Evolutionary conservation across 139 green algal genomes (phyloP), one percentile per base, ranked within the genome.

Genomic region (Chlamydomonas asymmetrica): DNA sequence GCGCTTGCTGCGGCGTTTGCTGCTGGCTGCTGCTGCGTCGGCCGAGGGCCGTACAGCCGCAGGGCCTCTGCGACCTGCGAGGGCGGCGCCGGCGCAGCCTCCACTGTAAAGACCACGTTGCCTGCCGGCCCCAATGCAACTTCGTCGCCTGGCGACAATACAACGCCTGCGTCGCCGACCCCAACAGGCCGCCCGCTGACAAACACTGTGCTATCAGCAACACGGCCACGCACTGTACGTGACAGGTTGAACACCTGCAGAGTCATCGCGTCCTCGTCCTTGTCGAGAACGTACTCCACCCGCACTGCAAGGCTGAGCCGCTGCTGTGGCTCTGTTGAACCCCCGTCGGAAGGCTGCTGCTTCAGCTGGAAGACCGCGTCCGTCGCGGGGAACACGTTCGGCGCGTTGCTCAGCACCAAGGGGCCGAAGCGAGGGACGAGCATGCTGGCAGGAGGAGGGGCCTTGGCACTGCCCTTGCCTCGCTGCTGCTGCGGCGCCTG

Each of bases 191-290:
- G 49, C 0, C 63, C 63, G 39, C 73, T 72, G 34, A 80, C 63
- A 32, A 49, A 61, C 31, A 80, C 63, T 2, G 18, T 37, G 50
- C 63, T 68, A 23, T 73, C 57, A 2, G 49, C 38, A 3, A 63
- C 65, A 1, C 65, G 62, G 10, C 62, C 59, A 2, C 73, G 73
- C 23, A 5, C 18, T 22, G 69, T 39, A 40, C 73, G 73, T 39
- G 39, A 64, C n/a, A 73, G 65, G 63, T 80, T 80, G 37, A 74
- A 80, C 5, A 80, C 50, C 49, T 73, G 52, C 22, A 73, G 23
- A 29, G 34, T 48, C 25, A 80, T 31, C 63, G 65, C 63, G 22
- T 60, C 52, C 49, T 72, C 62, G 29, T 29, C 48, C 5, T 9
- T 59, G 32, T 80, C 63, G 1, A 62, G 25, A 39, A 80, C 39